Conservation (phyloP, 2,329 filamentous ascomycete genomes). For the Xylaria sp. region DNA sequence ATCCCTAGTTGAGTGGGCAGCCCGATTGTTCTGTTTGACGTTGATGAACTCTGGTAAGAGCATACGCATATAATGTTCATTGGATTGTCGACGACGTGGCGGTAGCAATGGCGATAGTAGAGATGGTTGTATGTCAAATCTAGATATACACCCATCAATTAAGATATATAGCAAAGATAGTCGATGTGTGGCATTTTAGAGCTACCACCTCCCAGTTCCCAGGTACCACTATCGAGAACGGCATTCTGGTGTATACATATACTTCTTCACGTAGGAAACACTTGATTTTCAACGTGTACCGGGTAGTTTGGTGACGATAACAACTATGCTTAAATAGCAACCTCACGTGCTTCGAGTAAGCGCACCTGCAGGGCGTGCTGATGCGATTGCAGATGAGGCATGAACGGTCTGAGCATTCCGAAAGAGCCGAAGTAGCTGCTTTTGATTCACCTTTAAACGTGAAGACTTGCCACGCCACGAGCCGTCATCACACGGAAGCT, state of each 20-base stretch:
- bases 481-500: constrained; percentile 40
- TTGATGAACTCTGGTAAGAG: background rate
- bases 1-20: background rate
- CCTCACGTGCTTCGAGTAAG: constrained; percentile 6
- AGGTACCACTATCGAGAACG: background rate
- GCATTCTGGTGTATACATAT: too few relatives aligned
- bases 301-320: background rate
- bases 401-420: constrained; percentile 27
- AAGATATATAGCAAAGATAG: too few relatives aligned
- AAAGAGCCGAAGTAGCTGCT: constrained; percentile 37
- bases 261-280: background rate
- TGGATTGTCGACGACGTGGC: background rate
- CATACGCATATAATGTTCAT: background rate
- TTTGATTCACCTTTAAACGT: constrained; percentile 40
- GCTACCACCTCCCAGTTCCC: too few relatives aligned
- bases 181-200: background rate
- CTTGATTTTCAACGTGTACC: background rate
- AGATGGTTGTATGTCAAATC: background rate
- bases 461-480: constrained; percentile 40
- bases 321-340: background rate
- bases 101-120: background rate
- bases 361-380: background rate
- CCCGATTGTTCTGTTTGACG: background rate
- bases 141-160: background rate
- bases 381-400: background rate